A percentile compares a stretch with the other conserved stretches of the same genome.
Evolutionary conservation across 2,329 filamentous ascomycete genomes (phyloP).

Genomic region (Colletotrichum australisinense): DNA sequence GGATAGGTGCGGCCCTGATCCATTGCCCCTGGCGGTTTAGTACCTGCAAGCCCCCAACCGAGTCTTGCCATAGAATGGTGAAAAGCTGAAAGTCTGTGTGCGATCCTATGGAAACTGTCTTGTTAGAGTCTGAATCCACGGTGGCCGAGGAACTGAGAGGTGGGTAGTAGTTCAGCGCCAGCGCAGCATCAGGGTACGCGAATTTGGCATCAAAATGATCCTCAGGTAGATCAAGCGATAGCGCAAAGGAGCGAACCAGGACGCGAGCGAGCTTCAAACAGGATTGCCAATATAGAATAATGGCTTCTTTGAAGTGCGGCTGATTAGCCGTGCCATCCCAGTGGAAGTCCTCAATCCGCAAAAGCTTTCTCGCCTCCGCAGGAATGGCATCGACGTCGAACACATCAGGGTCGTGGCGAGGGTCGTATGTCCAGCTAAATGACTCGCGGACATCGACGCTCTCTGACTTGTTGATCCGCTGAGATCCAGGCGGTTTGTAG

Average conservation of each 20-base stretch:
- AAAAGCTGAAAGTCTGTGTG: slow-evolving; percentile 67
- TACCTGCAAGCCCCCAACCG: slow-evolving; percentile 55
- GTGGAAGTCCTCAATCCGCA: slow-evolving; percentile 61
- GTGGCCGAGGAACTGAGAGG: slow-evolving; percentile 25
- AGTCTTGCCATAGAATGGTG: slow-evolving; percentile 59
- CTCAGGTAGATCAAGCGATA: slow-evolving; percentile 65
- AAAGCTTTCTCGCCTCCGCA: slow-evolving; percentile 51
- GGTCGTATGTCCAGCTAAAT: slow-evolving; percentile 64
- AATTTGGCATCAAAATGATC: slow-evolving; percentile 65
- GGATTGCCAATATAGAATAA: slow-evolving; percentile 58
- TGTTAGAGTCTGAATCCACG: neutral
- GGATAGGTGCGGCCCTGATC: slow-evolving; percentile 53
- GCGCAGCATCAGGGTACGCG: slow-evolving; percentile 59
- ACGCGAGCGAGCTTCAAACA: slow-evolving; percentile 62
- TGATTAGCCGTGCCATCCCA: slow-evolving; percentile 63
- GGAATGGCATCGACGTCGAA: slow-evolving; percentile 55
- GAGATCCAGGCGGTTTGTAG: slow-evolving; percentile 53
- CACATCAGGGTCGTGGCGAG: slow-evolving; percentile 60
- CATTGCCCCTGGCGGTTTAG: slow-evolving; percentile 52
- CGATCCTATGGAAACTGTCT: slow-evolving; percentile 55
- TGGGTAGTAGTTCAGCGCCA: slow-evolving; percentile 55
- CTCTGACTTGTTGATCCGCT: slow-evolving; percentile 62
- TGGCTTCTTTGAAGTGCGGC: slow-evolving; percentile 58
- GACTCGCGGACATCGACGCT: slow-evolving; percentile 63
- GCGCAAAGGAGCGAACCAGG: slow-evolving; percentile 63